Percentiles rank a stretch among this genome's conserved stretches.
phyloP scores from a whole-genome alignment of 441 rosid species.

The Erodium moschatum region DNA sequence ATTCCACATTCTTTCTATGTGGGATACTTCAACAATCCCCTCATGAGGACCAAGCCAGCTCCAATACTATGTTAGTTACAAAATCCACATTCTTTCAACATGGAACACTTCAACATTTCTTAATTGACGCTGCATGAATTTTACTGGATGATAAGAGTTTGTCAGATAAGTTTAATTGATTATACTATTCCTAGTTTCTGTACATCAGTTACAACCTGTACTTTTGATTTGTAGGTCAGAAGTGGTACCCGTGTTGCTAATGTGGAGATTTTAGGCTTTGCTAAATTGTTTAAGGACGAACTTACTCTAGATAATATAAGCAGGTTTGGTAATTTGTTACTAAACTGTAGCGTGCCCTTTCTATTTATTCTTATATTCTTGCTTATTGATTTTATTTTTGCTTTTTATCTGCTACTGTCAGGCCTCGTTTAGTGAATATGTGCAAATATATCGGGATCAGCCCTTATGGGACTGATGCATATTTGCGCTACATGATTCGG shows the following conservation, averaged over 20 bases:
- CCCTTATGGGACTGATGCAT: slow-evolving; percentile 84
- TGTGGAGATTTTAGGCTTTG: slow-evolving; percentile 70
- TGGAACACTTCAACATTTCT: background rate
- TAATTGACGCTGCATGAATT: no score
- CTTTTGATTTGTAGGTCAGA: slow-evolving; percentile 44
- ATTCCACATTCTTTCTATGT: no score
- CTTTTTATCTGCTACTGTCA: slow-evolving; percentile 24
- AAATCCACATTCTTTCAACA: background rate
- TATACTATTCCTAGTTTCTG: background rate
- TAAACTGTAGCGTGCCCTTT: slow-evolving; percentile 12
- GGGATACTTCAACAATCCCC: background rate
- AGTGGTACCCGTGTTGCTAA: slow-evolving; percentile 56
- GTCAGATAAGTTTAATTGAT: background rate
- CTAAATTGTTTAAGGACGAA: slow-evolving; percentile 75
- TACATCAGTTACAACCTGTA: background rate
- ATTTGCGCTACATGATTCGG: slow-evolving; percentile 73
- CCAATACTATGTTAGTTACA: background rate
- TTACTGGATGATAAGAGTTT: no score
- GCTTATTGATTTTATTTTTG: slow-evolving; percentile 15
- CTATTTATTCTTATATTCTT: slow-evolving; percentile 13
- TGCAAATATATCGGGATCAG: slow-evolving; percentile 81
- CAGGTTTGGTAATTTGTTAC: slow-evolving; percentile 35
- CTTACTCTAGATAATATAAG: slow-evolving; percentile 72
- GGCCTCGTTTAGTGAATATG: slow-evolving; percentile 76
- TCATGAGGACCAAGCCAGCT: background rate